Conservation (phyloP, 2,329 filamentous ascomycete genomes). For the Phialemoniopsis sp. region DNA sequence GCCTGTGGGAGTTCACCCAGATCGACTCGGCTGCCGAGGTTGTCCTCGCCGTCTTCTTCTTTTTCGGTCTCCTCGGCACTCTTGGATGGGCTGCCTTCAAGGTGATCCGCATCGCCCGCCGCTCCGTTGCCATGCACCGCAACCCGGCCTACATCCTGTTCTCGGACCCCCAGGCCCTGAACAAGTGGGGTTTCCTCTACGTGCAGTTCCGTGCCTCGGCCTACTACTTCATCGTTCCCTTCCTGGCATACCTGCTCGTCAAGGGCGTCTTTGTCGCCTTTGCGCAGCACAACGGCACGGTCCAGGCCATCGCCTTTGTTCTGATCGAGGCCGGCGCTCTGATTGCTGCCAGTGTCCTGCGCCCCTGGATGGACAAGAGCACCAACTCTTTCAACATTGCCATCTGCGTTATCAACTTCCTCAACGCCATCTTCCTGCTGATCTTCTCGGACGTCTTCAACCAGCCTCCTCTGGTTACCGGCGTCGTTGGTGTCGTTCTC, state of each 20-base stretch:
- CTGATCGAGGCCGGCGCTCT: slow-evolving; percentile 71
- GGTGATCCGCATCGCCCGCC: slow-evolving; percentile 75
- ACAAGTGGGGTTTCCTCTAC: slow-evolving; percentile 92
- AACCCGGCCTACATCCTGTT: slow-evolving; percentile 89
- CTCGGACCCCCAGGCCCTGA: slow-evolving; percentile 77
- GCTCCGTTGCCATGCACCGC: slow-evolving; percentile 81
- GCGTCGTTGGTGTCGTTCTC: slow-evolving; percentile 79
- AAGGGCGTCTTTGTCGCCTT: slow-evolving; percentile 83
- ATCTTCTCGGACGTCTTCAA: slow-evolving; percentile 81
- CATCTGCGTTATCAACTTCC: slow-evolving; percentile 76
- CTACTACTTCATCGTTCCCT: slow-evolving; percentile 81
- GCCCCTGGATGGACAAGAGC: slow-evolving; percentile 95
- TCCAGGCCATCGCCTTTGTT: slow-evolving; percentile 72
- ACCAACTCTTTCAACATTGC: slow-evolving; percentile 88
- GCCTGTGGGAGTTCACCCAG: slow-evolving; percentile 79
- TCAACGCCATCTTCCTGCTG: slow-evolving; percentile 76
- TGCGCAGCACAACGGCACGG: slow-evolving; percentile 59
- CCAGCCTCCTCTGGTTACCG: slow-evolving; percentile 72
- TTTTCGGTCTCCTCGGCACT: slow-evolving; percentile 69
- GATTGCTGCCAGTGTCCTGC: slow-evolving; percentile 67
- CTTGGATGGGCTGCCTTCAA: slow-evolving; percentile 77
- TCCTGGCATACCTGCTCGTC: slow-evolving; percentile 66
- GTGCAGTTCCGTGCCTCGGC: slow-evolving; percentile 85
- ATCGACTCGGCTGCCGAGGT: slow-evolving; percentile 76
- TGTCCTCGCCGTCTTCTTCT: slow-evolving; percentile 75